Percentiles rank a stretch among this genome's conserved stretches.
Evolutionary conservation across 2,329 filamentous ascomycete genomes (phyloP).

Genomic region (Geosmithia putterillii): DNA sequence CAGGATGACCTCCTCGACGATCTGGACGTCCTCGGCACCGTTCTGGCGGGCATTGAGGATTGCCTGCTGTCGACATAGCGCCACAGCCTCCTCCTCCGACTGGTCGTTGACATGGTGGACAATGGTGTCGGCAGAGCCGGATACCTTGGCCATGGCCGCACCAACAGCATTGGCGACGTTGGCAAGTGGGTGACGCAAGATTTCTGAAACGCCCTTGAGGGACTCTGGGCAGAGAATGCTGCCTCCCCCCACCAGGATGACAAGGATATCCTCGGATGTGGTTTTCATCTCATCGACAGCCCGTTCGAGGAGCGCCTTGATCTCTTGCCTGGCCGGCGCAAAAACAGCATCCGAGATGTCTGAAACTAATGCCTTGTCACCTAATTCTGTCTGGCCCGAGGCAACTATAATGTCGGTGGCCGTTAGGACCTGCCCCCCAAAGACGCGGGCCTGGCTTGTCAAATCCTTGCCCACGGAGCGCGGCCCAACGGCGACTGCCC

Average conservation of each 20-base stretch:
- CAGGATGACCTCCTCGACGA: too few species aligned
- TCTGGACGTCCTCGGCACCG: too few species aligned
- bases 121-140: constrained; percentile 38
- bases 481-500: constrained; percentile 41
- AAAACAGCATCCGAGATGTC: too few species aligned
- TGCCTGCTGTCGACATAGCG: too few species aligned
- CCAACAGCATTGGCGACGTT: constrained; percentile 57
- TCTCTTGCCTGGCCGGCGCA: constrained; percentile 20
- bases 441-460: constrained; percentile 38
- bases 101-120: too few species aligned
- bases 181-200: constrained; percentile 44
- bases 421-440: constrained; percentile 43
- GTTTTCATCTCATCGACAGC: constrained; percentile 52
- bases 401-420: constrained; percentile 41
- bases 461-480: constrained; percentile 50
- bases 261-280: constrained; percentile 43
- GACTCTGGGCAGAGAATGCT: constrained; percentile 43
- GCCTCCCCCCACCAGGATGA: constrained; percentile 52
- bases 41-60: too few species aligned
- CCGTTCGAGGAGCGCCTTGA: constrained; percentile 39
- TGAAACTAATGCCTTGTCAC: too few species aligned
- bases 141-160: constrained; percentile 48
- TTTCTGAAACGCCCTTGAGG: constrained; percentile 39
- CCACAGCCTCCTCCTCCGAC: too few species aligned
- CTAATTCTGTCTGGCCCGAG: constrained; percentile 25